Evolutionary conservation across 1,284 basidiomycete genomes (phyloP), one percentile per base, ranked within the genome.

Genomic region (Ganoderma multipileum): DNA sequence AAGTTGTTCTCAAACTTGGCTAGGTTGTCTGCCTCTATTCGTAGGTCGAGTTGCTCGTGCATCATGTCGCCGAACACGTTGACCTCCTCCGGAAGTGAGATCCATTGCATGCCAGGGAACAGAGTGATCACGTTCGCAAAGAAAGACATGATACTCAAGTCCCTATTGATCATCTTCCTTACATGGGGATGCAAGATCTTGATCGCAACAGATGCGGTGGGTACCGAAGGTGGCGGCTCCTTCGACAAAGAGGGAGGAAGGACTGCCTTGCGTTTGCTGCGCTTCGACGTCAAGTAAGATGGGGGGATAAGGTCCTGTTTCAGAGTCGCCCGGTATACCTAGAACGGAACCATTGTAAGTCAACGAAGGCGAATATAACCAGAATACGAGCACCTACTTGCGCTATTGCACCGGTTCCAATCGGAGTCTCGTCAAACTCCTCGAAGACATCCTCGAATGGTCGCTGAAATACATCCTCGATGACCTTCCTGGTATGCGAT

Each of bases 361-460:
- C 23, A 60, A 28, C 33, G 14, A 11, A n/a, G 38, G 26, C 12
- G 12, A 16, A 61, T 12, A 63, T 4, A 52, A 39, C 23, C n/a
- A 47, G 41, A n/a, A 61, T 16, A 50, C 61, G 41, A 76, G 14
- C 42, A 78, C 83, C 64, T 73, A 94, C 96, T 82, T 99, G 97
- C 3, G 96, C 98, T 66, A 99, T 98, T 7, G 98, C 97, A 54
- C 98, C 98, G n/a, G 94, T 95, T 5, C 98, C 98, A 66, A 99
- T 96, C 0, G 98, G 97, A 38, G 81, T 85, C 68, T 91, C 86
- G 58, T 94, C 90, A 76, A 99, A 99, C 68, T 94, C 89, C 75
- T 96, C 95, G 74, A 99, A 99, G 28, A 99, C 94, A 47, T 98
- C 88, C 18, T 93, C 86, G 77, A 99, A 98, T 1, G 89, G 87